Conservation (phyloP, 2,329 filamentous ascomycete species). For the Microsporum audouinii region DNA sequence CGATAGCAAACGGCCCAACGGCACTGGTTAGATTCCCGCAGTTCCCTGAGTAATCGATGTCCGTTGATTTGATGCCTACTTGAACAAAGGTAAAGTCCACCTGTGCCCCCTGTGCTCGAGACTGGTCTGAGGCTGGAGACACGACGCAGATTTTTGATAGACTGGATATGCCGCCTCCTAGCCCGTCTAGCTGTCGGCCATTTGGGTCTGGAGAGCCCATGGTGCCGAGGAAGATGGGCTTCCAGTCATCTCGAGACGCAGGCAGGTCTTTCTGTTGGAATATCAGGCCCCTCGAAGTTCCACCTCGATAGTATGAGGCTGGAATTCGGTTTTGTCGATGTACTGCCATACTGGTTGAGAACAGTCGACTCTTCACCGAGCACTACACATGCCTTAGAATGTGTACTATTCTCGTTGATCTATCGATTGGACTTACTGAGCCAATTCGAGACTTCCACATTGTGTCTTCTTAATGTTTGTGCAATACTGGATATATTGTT, state of each 20-base stretch:
- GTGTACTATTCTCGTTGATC: too few relatives aligned
- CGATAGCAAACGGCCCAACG: constrained; percentile 54
- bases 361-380: neutral
- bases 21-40: constrained; percentile 64
- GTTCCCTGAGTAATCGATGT: constrained; percentile 57
- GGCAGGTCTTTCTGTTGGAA: constrained; percentile 46
- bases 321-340: constrained; percentile 28
- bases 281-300: constrained; percentile 58
- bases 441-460: neutral
- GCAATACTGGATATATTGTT: neutral
- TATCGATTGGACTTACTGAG: neutral
- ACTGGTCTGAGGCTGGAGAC: constrained; percentile 35
- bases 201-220: constrained; percentile 57
- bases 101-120: constrained; percentile 35
- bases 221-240: constrained; percentile 44
- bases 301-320: constrained; percentile 54
- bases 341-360: neutral
- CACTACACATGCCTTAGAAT: neutral
- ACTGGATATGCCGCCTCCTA: constrained; percentile 58
- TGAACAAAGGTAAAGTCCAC: constrained; percentile 63
- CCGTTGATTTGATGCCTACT: constrained; percentile 50
- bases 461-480: neutral
- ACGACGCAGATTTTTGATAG: constrained; percentile 62
- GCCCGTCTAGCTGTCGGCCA: constrained; percentile 59
- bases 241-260: constrained; percentile 35